Conservation (phyloP, 2,329 filamentous ascomycete genomes). For the Nemania sp. region DNA sequence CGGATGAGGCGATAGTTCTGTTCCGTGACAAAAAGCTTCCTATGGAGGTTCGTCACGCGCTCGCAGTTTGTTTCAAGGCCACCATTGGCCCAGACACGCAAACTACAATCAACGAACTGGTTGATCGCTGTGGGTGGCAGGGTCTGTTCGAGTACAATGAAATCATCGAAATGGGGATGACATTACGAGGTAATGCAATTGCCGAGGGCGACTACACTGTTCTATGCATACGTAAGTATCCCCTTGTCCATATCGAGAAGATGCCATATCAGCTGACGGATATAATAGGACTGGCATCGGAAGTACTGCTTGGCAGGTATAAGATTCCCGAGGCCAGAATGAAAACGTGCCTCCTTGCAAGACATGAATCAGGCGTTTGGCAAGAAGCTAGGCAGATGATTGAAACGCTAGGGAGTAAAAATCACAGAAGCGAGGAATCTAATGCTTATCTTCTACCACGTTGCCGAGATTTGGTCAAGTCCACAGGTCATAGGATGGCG, state of each 20-base stretch:
- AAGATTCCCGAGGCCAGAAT: conserved; percentile 24
- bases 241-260: rapidly evolving
- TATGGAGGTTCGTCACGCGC: conserved; percentile 14
- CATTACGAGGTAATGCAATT: conserved; percentile 30
- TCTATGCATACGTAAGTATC: conserved; percentile 35
- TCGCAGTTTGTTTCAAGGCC: conserved; percentile 22
- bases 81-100: conserved; percentile 15
- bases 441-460: conserved; percentile 34
- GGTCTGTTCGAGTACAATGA: conserved; percentile 35
- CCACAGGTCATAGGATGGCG: conserved; percentile 37
- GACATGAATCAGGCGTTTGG: conserved; percentile 31
- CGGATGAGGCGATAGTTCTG: conserved; percentile 12
- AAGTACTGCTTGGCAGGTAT: conserved; percentile 34
- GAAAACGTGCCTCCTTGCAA: conserved; percentile 26
- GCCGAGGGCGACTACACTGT: conserved; percentile 37
- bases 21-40: conserved; percentile 16
- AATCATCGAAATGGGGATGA: conserved; percentile 28
- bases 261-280: neutral
- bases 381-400: conserved; percentile 27
- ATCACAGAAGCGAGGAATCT: conserved; percentile 27
- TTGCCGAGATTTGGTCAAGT: conserved; percentile 31
- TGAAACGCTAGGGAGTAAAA: neutral
- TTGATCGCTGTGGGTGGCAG: conserved; percentile 38
- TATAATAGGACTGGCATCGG: conserved; percentile 30
- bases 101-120: conserved; percentile 26